phyloP scores from a whole-genome alignment of 2,329 filamentous ascomycete species.

The Aureobasidium sp. region DNA sequence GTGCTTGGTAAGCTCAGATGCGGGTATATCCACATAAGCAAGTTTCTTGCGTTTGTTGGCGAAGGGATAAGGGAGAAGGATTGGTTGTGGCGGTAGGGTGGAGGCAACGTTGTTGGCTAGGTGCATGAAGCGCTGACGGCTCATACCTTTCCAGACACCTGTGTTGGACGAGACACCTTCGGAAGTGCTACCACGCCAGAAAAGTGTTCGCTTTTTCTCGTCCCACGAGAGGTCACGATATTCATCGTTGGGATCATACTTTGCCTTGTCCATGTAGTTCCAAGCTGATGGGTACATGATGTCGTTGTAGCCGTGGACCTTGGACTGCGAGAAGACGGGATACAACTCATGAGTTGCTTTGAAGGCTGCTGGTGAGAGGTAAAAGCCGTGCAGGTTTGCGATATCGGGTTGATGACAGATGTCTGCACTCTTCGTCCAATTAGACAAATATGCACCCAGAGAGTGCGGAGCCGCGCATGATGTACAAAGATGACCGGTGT shows the following conservation, averaged over 20 bases:
- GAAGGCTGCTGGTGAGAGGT: slow-evolving; percentile 55
- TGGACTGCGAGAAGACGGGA: slow-evolving; percentile 69
- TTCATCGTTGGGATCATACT: slow-evolving; percentile 43
- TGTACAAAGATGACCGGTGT: slow-evolving; percentile 56
- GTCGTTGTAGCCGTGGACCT: slow-evolving; percentile 64
- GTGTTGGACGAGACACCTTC: slow-evolving; percentile 42
- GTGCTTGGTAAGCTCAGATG: slow-evolving; percentile 45
- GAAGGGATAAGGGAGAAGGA: slow-evolving; percentile 46
- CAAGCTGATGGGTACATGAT: slow-evolving; percentile 62
- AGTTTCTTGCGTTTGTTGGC: slow-evolving; percentile 35
- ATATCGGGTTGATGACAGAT: slow-evolving; percentile 73
- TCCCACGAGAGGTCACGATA: slow-evolving; percentile 48
- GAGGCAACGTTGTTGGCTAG: slow-evolving; percentile 52
- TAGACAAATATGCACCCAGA: slow-evolving; percentile 54
- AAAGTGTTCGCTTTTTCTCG: slow-evolving; percentile 56
- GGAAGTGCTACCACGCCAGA: slow-evolving; percentile 66
- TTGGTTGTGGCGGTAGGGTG: slow-evolving; percentile 38
- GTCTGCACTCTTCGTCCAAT: slow-evolving; percentile 58
- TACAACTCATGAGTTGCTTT: slow-evolving; percentile 57
- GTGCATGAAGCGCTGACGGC: slow-evolving; percentile 63
- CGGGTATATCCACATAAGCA: slow-evolving; percentile 48
- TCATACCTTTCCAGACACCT: slow-evolving; percentile 59
- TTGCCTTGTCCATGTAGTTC: slow-evolving; percentile 53
- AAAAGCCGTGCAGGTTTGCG: slow-evolving; percentile 63
- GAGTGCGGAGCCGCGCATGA: slow-evolving; percentile 58